These are phyloP conservation scores for Grifola frondosa DNA, from an alignment of 1,284 basidiomycete genomes.

Conservation along the genomic window DNA sequence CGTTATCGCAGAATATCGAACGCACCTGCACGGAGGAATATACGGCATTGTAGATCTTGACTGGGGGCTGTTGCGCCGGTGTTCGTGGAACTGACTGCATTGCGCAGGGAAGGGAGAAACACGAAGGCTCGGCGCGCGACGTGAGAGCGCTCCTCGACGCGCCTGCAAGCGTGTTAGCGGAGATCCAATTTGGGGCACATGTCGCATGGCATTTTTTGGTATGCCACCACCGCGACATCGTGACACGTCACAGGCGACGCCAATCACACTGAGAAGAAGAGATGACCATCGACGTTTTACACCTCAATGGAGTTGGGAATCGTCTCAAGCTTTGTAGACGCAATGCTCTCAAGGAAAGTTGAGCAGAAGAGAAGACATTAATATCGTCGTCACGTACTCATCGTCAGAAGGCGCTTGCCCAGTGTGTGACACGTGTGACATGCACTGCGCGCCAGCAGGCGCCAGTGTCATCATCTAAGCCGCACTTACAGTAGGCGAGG, in stretches of 20 bases:
- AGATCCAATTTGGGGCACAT: slow-evolving; percentile 19
- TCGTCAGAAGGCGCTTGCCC: too few relatives aligned
- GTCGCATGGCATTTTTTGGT: slow-evolving; percentile 1
- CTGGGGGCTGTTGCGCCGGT: slow-evolving; percentile 52
- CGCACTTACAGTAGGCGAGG: background rate
- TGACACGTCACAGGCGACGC: too few relatives aligned
- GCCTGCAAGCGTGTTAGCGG: slow-evolving; percentile 29
- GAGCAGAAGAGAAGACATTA: too few relatives aligned
- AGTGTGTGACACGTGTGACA: too few relatives aligned
- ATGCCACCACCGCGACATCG: slow-evolving; percentile 22
- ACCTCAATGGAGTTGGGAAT: too few relatives aligned
- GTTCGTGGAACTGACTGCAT: slow-evolving; percentile 36
- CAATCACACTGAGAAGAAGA: too few relatives aligned
- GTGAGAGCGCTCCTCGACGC: slow-evolving; percentile 26
- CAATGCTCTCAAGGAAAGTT: too few relatives aligned
- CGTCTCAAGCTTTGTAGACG: too few relatives aligned
- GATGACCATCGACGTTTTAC: too few relatives aligned
- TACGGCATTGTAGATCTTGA: slow-evolving; percentile 87
- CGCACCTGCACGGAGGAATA: slow-evolving; percentile 82
- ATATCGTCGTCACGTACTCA: too few relatives aligned
- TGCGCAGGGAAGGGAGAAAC: slow-evolving; percentile 7
- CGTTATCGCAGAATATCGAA: slow-evolving; percentile 14
- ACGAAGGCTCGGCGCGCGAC: slow-evolving; percentile 8
- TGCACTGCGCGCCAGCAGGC: too few relatives aligned
- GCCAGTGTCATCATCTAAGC: background rate